Conservation (phyloP, 139 green algal genomes). For the Asterochloris sp. region DNA sequence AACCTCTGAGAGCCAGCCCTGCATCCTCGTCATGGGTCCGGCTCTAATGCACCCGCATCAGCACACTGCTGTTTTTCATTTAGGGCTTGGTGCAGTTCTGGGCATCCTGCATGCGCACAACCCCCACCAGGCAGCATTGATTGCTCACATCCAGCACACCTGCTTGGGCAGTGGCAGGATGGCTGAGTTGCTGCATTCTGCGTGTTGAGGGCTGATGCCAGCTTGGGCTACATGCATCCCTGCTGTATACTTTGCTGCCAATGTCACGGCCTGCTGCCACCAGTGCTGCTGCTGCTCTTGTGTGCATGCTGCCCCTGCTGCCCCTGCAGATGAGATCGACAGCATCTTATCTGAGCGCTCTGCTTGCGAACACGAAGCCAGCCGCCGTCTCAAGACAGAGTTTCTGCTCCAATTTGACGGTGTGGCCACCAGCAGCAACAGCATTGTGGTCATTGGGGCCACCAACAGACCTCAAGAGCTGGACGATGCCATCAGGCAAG, state of each 20-base stretch:
- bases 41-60: too few species aligned
- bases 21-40: not conserved
- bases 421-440: conserved; percentile 36
- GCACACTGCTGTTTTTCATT: too few species aligned
- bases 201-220: too few species aligned
- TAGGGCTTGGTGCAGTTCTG: too few species aligned
- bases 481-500: conserved; percentile 75
- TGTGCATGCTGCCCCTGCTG: not conserved
- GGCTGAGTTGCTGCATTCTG: too few species aligned
- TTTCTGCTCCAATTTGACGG: conserved; percentile 71
- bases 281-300: not conserved
- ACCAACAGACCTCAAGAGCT: conserved; percentile 92
- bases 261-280: not conserved
- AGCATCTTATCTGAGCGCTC: conserved; percentile 44
- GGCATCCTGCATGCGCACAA: too few species aligned
- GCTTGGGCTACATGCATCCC: too few species aligned
- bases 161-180: too few species aligned
- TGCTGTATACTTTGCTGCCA: not conserved
- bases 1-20: not conserved
- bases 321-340: conserved; percentile 45
- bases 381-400: conserved; percentile 91
- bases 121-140: too few species aligned
- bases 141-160: too few species aligned
- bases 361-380: conserved; percentile 89
- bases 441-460: conserved; percentile 86